Evolutionary conservation across 129 eudicot genomes (phyloP).

Genomic region (Artemisia argyi): DNA sequence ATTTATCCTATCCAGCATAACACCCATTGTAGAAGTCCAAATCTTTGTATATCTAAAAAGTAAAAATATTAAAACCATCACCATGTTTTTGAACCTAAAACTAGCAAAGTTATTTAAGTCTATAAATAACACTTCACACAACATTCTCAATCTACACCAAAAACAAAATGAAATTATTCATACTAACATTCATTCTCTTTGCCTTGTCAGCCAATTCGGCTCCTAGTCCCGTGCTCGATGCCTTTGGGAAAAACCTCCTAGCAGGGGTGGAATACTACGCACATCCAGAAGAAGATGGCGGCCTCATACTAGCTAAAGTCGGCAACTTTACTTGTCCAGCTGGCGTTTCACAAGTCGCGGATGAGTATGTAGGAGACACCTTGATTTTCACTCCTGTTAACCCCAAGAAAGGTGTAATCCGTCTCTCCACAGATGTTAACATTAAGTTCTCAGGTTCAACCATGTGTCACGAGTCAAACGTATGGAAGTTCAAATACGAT

Average conservation of each 20-base stretch:
- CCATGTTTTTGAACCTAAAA: too few relatives aligned
- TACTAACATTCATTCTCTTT: too few relatives aligned
- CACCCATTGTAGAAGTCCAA: too few relatives aligned
- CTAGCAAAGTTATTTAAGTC: background rate
- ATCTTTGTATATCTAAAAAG: too few relatives aligned
- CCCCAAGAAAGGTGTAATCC: conserved; percentile 22
- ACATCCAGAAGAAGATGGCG: background rate
- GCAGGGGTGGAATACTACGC: background rate
- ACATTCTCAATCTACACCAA: too few relatives aligned
- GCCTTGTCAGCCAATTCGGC: too few relatives aligned
- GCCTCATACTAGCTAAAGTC: background rate
- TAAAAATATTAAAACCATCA: too few relatives aligned
- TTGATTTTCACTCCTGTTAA: conserved; percentile 31
- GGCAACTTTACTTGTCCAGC: background rate
- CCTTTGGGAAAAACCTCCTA: background rate
- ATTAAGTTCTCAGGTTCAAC: conserved; percentile 20
- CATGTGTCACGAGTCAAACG: background rate
- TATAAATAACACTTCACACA: background rate
- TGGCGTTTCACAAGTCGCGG: background rate
- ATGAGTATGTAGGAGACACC: conserved; percentile 1
- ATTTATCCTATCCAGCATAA: too few relatives aligned
- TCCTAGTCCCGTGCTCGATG: too few relatives aligned
- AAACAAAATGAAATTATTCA: too few relatives aligned
- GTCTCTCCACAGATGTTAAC: background rate
- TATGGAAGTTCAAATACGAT: background rate